Base-by-base conservation (phyloP, 2,329 filamentous ascomycete species). In the Massarina eburnea region DNA sequence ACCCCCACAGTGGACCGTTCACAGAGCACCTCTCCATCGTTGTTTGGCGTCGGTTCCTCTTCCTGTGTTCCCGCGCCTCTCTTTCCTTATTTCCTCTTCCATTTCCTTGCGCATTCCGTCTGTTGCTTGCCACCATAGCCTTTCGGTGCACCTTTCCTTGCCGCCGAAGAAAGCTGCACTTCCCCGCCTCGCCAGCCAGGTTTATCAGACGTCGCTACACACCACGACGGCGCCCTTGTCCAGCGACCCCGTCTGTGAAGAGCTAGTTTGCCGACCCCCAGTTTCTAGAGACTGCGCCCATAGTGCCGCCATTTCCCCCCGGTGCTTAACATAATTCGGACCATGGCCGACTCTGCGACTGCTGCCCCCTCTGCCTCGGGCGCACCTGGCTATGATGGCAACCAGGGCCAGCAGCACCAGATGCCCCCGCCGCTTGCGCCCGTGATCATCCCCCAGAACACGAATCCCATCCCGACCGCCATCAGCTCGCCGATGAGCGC, bases 391-490 rank as follows among this genome's bases (percentile, higher is more conserved):
- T 91, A 88, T 73, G 88, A 91, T 71, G 88, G 89, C 67, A 80
- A 81, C 58, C 87, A 89, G 73, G 73, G 72, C 59, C 80, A 80
- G 57, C 86, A 89, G 74, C 80, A 84, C 54, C 88, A 94, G 71
- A 91, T 96, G 87, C 88, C 89, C 48, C 91, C 91, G 51, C 88
- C 91, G 58, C 84, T 96, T 51, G 88, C 95, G 36, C 83, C 85
- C 43, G 81, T 88, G 57, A 84, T 86, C 71, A 97, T 97, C 66
- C 91, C 92, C 21, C 90, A 94, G 74, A 97, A 96, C 77, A 96
- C 84, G 67, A 96, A 96, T 67, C 89, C 91, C 37, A 94, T 96
- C 65, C 91, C 91, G 39, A 95, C 90, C 22, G 89, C 91, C 53
- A 91, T 96, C 65, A 91, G 87, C 53, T 96, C 90, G 48, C 91